phyloP scores from a whole-genome alignment of 2,329 filamentous ascomycete genomes.

The Pseudogymnoascus sp. region DNA sequence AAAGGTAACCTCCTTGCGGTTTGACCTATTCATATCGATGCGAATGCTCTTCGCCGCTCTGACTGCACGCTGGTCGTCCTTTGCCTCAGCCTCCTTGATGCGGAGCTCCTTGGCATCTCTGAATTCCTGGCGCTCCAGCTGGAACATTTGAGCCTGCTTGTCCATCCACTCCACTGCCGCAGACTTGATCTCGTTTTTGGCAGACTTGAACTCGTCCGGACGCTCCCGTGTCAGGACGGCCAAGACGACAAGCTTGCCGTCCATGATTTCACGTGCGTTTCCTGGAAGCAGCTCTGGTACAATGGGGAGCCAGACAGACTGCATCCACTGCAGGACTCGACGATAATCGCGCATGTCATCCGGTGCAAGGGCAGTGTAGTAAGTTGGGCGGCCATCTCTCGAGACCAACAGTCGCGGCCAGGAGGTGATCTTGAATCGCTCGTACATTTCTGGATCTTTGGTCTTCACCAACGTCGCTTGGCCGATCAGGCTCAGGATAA shows the following conservation, averaged over 20 bases:
- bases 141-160: slow-evolving; percentile 84
- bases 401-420: slow-evolving; percentile 92
- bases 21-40: slow-evolving; percentile 81
- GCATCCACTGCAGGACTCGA: slow-evolving; percentile 85
- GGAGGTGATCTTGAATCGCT: slow-evolving; percentile 89
- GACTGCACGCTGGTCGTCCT: slow-evolving; percentile 79
- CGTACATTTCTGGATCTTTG: slow-evolving; percentile 63
- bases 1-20: slow-evolving; percentile 84
- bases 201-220: slow-evolving; percentile 67
- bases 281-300: slow-evolving; percentile 87
- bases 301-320: slow-evolving; percentile 89
- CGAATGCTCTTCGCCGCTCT: slow-evolving; percentile 82
- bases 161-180: slow-evolving; percentile 98
- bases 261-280: slow-evolving; percentile 92
- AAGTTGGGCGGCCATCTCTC: slow-evolving; percentile 79
- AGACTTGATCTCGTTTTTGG: slow-evolving; percentile 86
- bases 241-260: slow-evolving; percentile 87
- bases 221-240: slow-evolving; percentile 78
- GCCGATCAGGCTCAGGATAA: slow-evolving; percentile 82
- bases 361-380: slow-evolving; percentile 81
- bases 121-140: slow-evolving; percentile 85
- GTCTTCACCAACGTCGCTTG: slow-evolving; percentile 92
- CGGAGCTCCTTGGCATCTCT: slow-evolving; percentile 90
- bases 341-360: slow-evolving; percentile 86
- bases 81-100: slow-evolving; percentile 93